phyloP scores from a whole-genome alignment of 2,329 filamentous ascomycete species.

The Curvularia spicifera region DNA sequence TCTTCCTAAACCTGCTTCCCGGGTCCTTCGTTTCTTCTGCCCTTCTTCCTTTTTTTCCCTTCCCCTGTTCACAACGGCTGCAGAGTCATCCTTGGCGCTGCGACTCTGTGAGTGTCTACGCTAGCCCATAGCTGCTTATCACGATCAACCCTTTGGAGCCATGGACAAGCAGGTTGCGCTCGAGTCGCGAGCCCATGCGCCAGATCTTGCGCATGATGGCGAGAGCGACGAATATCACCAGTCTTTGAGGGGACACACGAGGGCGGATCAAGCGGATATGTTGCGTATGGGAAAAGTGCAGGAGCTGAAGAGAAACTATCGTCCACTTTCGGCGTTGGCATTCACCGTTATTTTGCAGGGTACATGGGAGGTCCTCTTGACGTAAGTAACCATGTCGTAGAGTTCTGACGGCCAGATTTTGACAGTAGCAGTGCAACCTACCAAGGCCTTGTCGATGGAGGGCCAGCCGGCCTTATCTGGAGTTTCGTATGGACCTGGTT shows the following conservation, averaged over 20 bases:
- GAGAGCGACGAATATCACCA: slow-evolving; percentile 37
- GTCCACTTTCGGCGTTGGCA: slow-evolving; percentile 40
- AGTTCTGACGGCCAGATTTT: neutral
- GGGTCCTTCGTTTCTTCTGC: neutral
- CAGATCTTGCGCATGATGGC: slow-evolving; percentile 26
- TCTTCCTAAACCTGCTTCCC: neutral
- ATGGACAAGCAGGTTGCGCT: slow-evolving; percentile 18
- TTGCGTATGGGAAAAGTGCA: slow-evolving; percentile 44
- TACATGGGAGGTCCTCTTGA: slow-evolving; percentile 45
- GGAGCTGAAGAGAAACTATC: slow-evolving; percentile 45
- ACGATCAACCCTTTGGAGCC: slow-evolving; percentile 19
- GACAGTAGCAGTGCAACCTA: slow-evolving; percentile 31
- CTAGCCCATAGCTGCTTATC: slow-evolving; percentile 26
- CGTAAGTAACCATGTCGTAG: slow-evolving; percentile 20
- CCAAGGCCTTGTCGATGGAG: slow-evolving; percentile 41
- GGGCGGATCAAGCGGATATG: slow-evolving; percentile 41
- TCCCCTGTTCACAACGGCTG: neutral
- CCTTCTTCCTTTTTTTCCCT: neutral
- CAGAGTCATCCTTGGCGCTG: slow-evolving; percentile 16
- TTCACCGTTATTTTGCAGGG: slow-evolving; percentile 45
- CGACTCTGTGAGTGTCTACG: slow-evolving; percentile 10
- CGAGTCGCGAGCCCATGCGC: slow-evolving; percentile 11
- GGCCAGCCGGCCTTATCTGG: slow-evolving; percentile 44
- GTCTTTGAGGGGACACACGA: slow-evolving; percentile 36
- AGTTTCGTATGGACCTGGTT: slow-evolving; percentile 46